A percentile compares a stretch with the other conserved stretches of the same genome.
These are phyloP conservation scores for Colletotrichum sp. DNA, from an alignment of 2,329 filamentous ascomycete genomes.

Conservation along the genomic window DNA sequence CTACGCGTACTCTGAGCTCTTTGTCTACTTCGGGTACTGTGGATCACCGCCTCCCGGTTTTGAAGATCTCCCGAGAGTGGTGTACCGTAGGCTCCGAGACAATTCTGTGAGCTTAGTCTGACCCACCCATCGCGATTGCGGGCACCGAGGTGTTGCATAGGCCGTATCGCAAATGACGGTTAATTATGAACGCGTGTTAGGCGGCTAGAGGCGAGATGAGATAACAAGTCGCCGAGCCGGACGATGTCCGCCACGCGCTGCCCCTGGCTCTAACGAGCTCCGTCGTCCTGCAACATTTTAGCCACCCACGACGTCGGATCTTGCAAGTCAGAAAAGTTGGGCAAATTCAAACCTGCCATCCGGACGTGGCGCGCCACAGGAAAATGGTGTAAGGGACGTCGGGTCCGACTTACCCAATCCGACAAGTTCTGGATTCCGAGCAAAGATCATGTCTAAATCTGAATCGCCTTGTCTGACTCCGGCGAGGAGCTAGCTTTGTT, in stretches of 20 bases:
- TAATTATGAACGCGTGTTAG: neutral
- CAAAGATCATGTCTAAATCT: neutral
- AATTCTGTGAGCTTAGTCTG: neutral
- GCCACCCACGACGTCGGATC: neutral
- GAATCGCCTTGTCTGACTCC: conserved; percentile 10
- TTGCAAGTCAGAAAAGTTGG: neutral
- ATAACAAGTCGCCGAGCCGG: neutral
- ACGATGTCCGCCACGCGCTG: neutral
- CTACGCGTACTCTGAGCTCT: neutral
- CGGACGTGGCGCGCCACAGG: neutral
- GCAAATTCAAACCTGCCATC: neutral
- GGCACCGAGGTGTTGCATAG: neutral
- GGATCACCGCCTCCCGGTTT: neutral
- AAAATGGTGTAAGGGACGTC: neutral
- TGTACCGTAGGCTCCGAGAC: neutral
- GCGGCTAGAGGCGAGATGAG: neutral
- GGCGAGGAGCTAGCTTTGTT: neutral
- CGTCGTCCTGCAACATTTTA: neutral
- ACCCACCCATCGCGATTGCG: neutral
- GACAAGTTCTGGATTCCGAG: neutral
- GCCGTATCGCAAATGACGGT: neutral
- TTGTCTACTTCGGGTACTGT: neutral
- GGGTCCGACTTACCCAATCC: neutral
- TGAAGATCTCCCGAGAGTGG: neutral
- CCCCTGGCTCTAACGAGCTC: neutral